Base-by-base conservation (phyloP, 139 green algal genomes). In the Deuterostichococcus epilithicus region DNA sequence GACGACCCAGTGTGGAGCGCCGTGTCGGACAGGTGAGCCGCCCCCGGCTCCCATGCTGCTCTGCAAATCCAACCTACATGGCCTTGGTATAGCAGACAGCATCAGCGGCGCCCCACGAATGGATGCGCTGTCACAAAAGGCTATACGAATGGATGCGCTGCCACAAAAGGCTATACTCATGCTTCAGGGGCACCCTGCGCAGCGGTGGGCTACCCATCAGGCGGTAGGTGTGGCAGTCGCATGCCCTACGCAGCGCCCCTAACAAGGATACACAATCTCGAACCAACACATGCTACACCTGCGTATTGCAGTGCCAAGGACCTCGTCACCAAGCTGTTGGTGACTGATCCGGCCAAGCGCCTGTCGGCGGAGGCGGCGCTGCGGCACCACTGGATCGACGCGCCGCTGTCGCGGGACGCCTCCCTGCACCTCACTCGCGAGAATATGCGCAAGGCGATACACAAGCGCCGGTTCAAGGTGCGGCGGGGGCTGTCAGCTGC, bases 1-100 rank as follows among this genome's bases (percentile, higher is more conserved):
- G 86, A 93, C 37, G 90, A 97, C 76, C 83, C 91, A 5, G 91
- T 94, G 5, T 97, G 94, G 94, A 80, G 92, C 60, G 79, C 82
- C 8, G 81, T 97, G n/a, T 90, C 83, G 23, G 74, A 87, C 23
- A 77, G 70, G 88, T 94, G 60, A 38, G 81, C 8, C 42, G 42
- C 42, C 42, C 13, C 42, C 68, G 15, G 28, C 58, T 36, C 47
- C 58, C 10, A 32, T 77, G 15, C 25, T 58, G 28, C 30, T 34
- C 20, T 67, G 71, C 45, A 68, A n/a, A n/a, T n/a, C n/a, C n/a
- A n/a, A n/a, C n/a, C 58, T 25, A 67, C 65, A 60, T 60, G 13
- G 45, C 45, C 45, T 26, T 74, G 37, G 38, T 30, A 5, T 15
- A 22, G 10, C 3, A 36, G 25, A 70, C 63, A 70, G 63, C 26